Evolutionary conservation across 176 grass and related monocot genomes (phyloP), one percentile per base, ranked within the genome.

Genomic region (Calamus simplicifolius): DNA sequence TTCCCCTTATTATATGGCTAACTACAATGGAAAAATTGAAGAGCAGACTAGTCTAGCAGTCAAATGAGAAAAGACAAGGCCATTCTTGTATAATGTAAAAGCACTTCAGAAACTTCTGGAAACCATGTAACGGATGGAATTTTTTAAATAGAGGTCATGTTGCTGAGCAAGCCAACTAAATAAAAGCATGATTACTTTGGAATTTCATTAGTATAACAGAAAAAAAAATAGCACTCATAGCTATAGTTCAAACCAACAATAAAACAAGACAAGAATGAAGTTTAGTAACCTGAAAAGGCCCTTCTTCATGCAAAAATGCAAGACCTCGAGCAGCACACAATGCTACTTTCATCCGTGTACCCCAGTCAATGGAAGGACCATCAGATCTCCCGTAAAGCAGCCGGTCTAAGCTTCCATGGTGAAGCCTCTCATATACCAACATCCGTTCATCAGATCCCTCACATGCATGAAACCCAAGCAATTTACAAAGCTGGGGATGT

Each of bases 281-380:
- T 43, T 43, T 4, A 54, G 15, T 67, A 57, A 92, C 93, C 87
- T 98, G 94, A 85, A 98, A 98, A 64, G 94, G 94, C 16, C 94
- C 94, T 89, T 98, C 94, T 50, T 98, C 94, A 51, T 93, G 94
- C 35, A 98, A 77, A 64, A 98, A 98, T 71, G 88, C 88, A 50
- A 98, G 76, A 63, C 94, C 94, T 67, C 64, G 77, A 56, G 94
- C 94, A 74, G 94, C 84, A 56, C 73, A 80, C 3, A 98, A 57
- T 2, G 94, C 88, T 68, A 98, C 84, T 56, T 92, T 98, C 72
- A 98, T 83, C 51, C 94, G 73, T 30, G 82, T 85, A 26, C 69
- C 73, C 94, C 94, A 98, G 81, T 92, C 94, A 70, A 98, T 89
- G 43, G 75, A 75, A 59, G 77, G 81, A 49, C 93, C 93, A 70